A percentile compares a stretch with the other conserved stretches of the same genome.
Evolutionary conservation across 306 rosid genomes (phyloP).

Genomic region (Oemleria cerasiformis): DNA sequence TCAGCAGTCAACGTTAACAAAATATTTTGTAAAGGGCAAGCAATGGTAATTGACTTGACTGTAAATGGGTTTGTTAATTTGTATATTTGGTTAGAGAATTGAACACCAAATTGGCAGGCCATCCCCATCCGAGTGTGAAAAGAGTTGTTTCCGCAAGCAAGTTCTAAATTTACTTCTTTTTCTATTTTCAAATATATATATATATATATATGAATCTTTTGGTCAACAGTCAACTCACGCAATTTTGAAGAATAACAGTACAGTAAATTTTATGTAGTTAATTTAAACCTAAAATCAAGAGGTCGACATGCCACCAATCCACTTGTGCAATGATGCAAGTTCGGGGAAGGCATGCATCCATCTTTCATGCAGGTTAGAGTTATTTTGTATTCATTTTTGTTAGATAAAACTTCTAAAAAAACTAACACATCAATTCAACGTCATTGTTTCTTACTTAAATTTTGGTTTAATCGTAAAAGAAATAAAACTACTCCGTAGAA

Average conservation of each 20-base stretch:
- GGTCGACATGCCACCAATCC: background rate
- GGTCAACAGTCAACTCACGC: background rate
- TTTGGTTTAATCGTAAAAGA: too few relatives aligned
- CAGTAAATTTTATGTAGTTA: too few relatives aligned
- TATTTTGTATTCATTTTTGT: too few relatives aligned
- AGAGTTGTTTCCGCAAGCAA: background rate
- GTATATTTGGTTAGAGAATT: too few relatives aligned
- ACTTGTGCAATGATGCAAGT: background rate
- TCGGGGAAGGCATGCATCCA: background rate
- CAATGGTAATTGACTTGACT: background rate
- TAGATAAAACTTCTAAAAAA: too few relatives aligned
- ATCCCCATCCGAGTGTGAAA: background rate
- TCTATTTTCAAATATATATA: background rate
- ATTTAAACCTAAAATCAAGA: background rate
- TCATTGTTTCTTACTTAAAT: too few relatives aligned
- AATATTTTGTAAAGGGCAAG: background rate
- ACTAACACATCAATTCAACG: too few relatives aligned
- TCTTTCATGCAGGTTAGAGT: background rate
- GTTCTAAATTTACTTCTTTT: conserved; percentile 6
- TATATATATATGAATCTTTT: background rate
- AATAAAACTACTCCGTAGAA: too few relatives aligned
- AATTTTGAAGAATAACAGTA: too few relatives aligned
- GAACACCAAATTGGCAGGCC: too few relatives aligned
- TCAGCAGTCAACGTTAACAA: background rate
- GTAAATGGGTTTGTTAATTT: background rate